These are phyloP conservation scores for Dentipellis sp. DNA, from an alignment of 768 basidiomycete species.

Conservation along the genomic window DNA sequence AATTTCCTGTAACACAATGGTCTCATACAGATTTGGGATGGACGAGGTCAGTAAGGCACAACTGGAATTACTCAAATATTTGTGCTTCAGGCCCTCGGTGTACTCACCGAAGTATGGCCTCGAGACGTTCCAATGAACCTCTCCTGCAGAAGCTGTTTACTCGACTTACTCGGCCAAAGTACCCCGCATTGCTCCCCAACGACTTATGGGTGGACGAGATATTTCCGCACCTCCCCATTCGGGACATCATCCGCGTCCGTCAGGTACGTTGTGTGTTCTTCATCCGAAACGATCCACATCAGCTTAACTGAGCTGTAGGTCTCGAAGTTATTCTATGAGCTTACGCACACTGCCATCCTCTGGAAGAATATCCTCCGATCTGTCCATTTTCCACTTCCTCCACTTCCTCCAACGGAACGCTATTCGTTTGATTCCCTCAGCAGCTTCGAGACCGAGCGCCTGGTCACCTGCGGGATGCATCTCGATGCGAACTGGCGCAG, in stretches of 20 bases:
- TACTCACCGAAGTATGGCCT: too few species aligned
- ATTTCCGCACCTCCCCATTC: constrained; percentile 10
- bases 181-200: constrained; percentile 1
- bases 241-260: constrained; percentile 13
- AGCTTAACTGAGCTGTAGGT: neutral
- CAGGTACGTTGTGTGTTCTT: neutral
- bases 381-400: constrained; percentile 12
- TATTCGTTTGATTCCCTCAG: constrained; percentile 10
- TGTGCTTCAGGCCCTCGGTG: too few species aligned
- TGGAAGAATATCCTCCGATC: constrained; percentile 13
- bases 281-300: neutral
- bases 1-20: too few species aligned
- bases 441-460: constrained; percentile 13
- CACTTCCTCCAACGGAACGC: constrained; percentile 10
- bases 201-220: constrained; percentile 12
- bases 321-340: constrained; percentile 8
- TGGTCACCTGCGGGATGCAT: constrained; percentile 9
- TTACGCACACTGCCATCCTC: constrained; percentile 12
- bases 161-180: too few species aligned
- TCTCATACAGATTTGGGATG: too few species aligned
- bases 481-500: constrained; percentile 15
- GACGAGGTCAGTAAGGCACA: too few species aligned
- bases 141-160: too few species aligned
- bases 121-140: too few species aligned
- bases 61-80: too few species aligned